Percentiles rank a stretch among this genome's conserved stretches.
These are phyloP conservation scores for Marsdenia floribunda DNA, from an alignment of 257 asterid species.

Conservation along the genomic window DNA sequence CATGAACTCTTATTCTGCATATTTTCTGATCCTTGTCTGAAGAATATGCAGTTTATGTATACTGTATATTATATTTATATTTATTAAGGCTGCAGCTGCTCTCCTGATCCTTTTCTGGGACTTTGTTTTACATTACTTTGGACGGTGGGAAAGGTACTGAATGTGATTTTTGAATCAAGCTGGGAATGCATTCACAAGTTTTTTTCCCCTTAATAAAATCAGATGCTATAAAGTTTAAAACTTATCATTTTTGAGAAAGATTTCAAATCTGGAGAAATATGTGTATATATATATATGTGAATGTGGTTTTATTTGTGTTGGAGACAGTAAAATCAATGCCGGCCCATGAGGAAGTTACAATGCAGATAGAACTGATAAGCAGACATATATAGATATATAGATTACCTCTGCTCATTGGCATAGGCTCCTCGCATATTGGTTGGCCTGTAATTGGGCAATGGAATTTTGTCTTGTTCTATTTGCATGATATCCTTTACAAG, in stretches of 20 bases:
- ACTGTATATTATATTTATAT: not conserved
- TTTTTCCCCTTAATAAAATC: not conserved
- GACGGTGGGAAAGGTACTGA: slow-evolving; percentile 1
- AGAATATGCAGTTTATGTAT: not conserved
- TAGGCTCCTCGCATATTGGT: slow-evolving; percentile 17
- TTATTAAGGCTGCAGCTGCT: not conserved
- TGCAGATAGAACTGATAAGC: not conserved
- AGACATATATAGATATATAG: not conserved
- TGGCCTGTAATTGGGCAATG: slow-evolving; percentile 32
- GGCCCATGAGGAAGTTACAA: not conserved
- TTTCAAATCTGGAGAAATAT: not conserved
- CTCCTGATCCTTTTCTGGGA: not conserved
- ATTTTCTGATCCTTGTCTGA: slow-evolving; percentile 1
- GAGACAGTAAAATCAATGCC: not conserved
- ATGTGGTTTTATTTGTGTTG: not conserved
- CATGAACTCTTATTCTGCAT: not conserved
- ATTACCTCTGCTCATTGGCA: slow-evolving; percentile 33
- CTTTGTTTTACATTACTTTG: not conserved
- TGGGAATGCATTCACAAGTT: not conserved
- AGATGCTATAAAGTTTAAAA: not conserved
- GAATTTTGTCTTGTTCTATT: slow-evolving; percentile 32
- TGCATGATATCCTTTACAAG: slow-evolving; percentile 37
- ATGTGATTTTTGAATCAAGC: not conserved
- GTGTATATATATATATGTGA: no score
- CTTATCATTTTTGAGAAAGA: not conserved